A percentile compares a stretch with the other conserved stretches of the same genome.
Conservation (phyloP, 2,329 filamentous ascomycete genomes). For the Alternaria gansuensis region DNA sequence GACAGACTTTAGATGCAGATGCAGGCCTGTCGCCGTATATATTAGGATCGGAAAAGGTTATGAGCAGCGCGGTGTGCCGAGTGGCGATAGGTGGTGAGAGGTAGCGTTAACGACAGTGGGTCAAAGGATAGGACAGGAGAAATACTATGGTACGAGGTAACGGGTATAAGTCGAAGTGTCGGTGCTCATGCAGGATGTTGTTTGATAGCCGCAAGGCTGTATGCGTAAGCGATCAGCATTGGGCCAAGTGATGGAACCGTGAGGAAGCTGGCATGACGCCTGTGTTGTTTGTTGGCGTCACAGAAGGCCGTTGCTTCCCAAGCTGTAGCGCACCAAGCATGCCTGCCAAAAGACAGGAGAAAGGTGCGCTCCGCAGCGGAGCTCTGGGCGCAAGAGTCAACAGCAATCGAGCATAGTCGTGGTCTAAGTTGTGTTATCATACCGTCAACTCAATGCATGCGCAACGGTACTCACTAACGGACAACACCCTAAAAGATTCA, state of each 20-base stretch:
- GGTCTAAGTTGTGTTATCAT: background rate
- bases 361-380: background rate
- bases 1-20: slow-evolving; percentile 1
- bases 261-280: slow-evolving; percentile 5
- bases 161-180: background rate
- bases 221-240: slow-evolving; percentile 4
- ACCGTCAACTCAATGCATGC: background rate
- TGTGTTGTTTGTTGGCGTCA: slow-evolving; percentile 11
- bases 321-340: background rate
- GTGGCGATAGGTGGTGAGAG: background rate
- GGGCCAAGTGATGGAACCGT: background rate
- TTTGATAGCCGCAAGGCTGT: slow-evolving; percentile 11
- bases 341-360: background rate
- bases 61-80: background rate
- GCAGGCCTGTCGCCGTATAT: background rate
- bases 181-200: slow-evolving; percentile 17
- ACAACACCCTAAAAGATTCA: background rate
- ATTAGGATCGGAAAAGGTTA: background rate
- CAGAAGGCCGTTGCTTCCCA: slow-evolving; percentile 1
- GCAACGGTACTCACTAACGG: background rate
- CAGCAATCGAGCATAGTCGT: background rate
- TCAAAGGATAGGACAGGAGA: background rate
- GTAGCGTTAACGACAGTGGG: background rate
- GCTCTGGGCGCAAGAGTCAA: background rate
- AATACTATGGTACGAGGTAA: background rate